phyloP scores from a whole-genome alignment of 495 filamentous ascomycete species.

The Penicillium goetzii region DNA sequence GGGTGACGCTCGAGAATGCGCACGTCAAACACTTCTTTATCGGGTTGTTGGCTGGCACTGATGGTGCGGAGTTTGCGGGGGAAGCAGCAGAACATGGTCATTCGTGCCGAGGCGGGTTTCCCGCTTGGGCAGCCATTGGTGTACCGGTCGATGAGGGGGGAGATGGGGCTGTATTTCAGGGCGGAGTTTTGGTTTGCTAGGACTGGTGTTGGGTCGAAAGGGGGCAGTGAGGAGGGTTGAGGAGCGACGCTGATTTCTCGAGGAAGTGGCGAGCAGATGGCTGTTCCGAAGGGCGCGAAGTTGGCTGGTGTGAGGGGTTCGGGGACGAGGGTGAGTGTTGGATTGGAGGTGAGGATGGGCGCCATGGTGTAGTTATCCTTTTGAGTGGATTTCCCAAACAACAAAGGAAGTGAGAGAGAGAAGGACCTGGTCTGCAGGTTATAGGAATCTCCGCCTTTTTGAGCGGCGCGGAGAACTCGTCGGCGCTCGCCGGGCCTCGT shows the following conservation, averaged over 20 bases:
- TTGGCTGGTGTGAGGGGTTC: slow-evolving; percentile 63
- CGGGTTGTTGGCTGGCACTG: slow-evolving; percentile 15
- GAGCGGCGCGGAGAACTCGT: not conserved
- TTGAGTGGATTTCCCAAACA: not conserved
- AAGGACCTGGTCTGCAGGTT: not conserved
- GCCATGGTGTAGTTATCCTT: slow-evolving; percentile 18
- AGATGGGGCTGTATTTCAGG: slow-evolving; percentile 80
- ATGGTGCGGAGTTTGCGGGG: slow-evolving; percentile 58
- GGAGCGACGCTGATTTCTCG: slow-evolving; percentile 54
- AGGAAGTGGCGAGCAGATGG: slow-evolving; percentile 71
- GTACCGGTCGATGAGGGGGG: slow-evolving; percentile 71
- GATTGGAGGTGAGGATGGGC: slow-evolving; percentile 40
- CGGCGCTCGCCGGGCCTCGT: slow-evolving; percentile 15
- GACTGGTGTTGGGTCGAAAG: slow-evolving; percentile 41
- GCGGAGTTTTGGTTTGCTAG: slow-evolving; percentile 85
- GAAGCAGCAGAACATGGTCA: slow-evolving; percentile 90
- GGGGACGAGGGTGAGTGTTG: slow-evolving; percentile 46
- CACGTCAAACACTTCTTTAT: slow-evolving; percentile 62
- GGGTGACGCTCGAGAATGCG: slow-evolving; percentile 89
- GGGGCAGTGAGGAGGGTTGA: slow-evolving; percentile 45
- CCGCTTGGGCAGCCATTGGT: slow-evolving; percentile 61
- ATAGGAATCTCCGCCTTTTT: slow-evolving; percentile 6
- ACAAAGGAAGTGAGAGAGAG: not conserved
- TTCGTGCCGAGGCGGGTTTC: slow-evolving; percentile 59
- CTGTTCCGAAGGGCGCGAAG: slow-evolving; percentile 84